Evolutionary conservation across 192 early-diverging fungal genomes (phyloP), one percentile per base, ranked within the genome.

Genomic region (Geosiphon pyriformis): DNA sequence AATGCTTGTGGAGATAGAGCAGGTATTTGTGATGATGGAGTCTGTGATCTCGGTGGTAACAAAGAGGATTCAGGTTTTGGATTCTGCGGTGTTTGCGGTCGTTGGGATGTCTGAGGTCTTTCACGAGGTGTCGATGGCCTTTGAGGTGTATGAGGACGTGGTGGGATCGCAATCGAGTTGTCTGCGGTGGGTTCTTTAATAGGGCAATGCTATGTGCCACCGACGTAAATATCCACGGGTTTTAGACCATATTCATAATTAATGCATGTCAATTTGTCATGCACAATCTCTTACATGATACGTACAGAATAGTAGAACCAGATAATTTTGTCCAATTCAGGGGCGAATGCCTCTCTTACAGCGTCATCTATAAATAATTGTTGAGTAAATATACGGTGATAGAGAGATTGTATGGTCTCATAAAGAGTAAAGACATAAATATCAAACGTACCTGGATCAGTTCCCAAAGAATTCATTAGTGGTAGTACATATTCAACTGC

Each of bases 281-380:
- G 37, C 37, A 42, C 15, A 42, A 42, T 42, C 37, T 42, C 37
- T 42, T 15, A 42, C 15, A 59, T 25, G 10, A 33, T 49, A 65
- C 57, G 52, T 77, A 80, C 76, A 33, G 66, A 59, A 47, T 80
- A 75, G 56, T 71, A 80, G 54, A 69, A 80, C 60, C 74, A 55
- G 27, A 80, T 80, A 30, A 77, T 75, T 58, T 80, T 77, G 57
- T 80, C 78, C 15, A 80, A 50, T 61, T 80, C 76, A 33, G 64
- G 61, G 7, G 68, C 76, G 47, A 80, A 73, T 22, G 75, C 69
- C 48, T 80, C 78, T 59, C 68, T 54, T 15, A 80, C 78, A 42
- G 56, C 57, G 56, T 77, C 78, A 49, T 80, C 76, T 42, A 69
- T 26, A 8, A 55, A 59, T 10, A 8, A 31, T 54, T 23, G 26